Conservation (phyloP, 2,329 filamentous ascomycete genomes). For the Exophiala aquamarina region DNA sequence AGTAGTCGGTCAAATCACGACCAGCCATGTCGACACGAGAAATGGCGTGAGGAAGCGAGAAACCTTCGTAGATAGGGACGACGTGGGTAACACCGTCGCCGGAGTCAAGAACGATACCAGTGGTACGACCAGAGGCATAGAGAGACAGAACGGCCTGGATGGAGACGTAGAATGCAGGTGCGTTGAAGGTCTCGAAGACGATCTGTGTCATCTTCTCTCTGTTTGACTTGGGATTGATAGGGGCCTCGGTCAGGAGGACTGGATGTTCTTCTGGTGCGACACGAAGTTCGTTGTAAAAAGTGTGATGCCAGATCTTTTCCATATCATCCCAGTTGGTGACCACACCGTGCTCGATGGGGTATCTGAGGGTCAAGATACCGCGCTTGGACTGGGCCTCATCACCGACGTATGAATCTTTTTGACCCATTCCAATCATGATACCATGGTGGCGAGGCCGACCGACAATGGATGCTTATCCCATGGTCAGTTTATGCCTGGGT, state of each 20-base stretch:
- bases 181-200: constrained; percentile 99
- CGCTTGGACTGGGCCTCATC: constrained; percentile 99
- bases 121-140: constrained; percentile 99
- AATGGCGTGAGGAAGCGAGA: constrained; percentile 99
- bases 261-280: constrained; percentile 99
- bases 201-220: constrained; percentile 99
- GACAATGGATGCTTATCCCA: constrained; percentile 84
- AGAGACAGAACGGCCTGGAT: constrained; percentile 99
- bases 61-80: constrained; percentile 99
- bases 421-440: constrained; percentile 99
- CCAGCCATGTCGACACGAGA: constrained; percentile 99
- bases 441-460: constrained; percentile 99
- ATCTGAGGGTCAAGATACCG: constrained; percentile 99
- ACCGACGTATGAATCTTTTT: constrained; percentile 99
- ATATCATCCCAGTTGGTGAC: constrained; percentile 99
- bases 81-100: constrained; percentile 99
- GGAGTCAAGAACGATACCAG: constrained; percentile 99
- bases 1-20: constrained; percentile 99
- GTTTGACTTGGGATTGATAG: constrained; percentile 99
- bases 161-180: constrained; percentile 99
- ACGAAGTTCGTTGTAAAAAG: constrained; percentile 99
- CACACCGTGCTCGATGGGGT: constrained; percentile 99
- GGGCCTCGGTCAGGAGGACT: constrained; percentile 96
- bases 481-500: constrained; percentile 7
- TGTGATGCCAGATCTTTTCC: constrained; percentile 99